Percentiles rank a stretch among this genome's conserved stretches.
Conservation (phyloP, 225 moss, liverwort and hornwort species). For the Straminergon stramineum region DNA sequence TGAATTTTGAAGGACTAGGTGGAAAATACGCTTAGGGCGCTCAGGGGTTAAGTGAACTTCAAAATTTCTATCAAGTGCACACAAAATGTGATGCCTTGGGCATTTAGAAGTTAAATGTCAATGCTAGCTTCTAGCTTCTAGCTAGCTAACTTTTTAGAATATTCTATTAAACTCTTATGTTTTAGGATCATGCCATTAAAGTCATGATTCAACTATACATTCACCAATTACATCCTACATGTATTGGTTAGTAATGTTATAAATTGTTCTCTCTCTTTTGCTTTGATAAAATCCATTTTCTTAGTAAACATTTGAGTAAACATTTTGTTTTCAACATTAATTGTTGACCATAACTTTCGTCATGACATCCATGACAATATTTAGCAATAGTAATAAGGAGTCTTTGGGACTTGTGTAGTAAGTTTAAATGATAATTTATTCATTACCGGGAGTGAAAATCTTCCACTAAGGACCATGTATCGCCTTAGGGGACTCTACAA, state of each 20-base stretch:
- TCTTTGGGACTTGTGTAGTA: neutral
- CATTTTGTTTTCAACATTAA: neutral
- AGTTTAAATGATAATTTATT: neutral
- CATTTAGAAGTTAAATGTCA: no score
- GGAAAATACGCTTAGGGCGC: no score
- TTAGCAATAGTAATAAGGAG: neutral
- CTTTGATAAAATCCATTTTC: neutral
- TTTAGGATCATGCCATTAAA: neutral
- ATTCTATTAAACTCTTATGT: neutral
- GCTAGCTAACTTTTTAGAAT: no score
- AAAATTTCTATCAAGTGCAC: no score
- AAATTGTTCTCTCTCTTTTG: neutral
- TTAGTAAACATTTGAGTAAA: neutral
- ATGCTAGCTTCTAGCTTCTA: no score
- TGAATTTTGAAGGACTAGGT: no score
- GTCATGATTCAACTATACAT: neutral
- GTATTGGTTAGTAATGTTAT: neutral
- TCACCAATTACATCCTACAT: neutral
- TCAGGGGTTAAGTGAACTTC: neutral
- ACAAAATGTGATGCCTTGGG: no score
- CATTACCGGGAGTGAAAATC: accelerated
- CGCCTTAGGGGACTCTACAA: accelerated
- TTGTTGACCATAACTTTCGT: neutral
- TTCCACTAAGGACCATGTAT: no score
- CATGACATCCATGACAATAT: neutral